These are phyloP conservation scores for Grifola frondosa DNA, from an alignment of 1,284 basidiomycete genomes.

Conservation along the genomic window DNA sequence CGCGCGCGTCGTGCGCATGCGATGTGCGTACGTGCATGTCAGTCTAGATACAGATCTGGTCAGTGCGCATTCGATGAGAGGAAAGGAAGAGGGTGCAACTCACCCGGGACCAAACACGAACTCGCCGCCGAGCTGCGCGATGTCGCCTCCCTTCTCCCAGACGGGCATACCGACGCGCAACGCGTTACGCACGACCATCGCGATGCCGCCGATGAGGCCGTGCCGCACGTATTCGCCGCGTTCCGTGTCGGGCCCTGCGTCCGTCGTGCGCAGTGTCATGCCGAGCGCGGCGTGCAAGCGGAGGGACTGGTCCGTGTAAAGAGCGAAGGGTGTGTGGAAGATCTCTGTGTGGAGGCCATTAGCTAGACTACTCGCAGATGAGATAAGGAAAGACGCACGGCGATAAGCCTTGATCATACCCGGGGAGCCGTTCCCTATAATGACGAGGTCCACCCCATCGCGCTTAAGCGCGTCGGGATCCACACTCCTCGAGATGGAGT, in stretches of 20 bases:
- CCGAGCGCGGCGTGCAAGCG: slow-evolving; percentile 73
- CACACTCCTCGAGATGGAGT: slow-evolving; percentile 56
- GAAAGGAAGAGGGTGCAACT: slow-evolving; percentile 25
- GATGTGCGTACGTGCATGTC: slow-evolving; percentile 63
- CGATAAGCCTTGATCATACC: slow-evolving; percentile 73
- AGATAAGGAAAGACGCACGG: slow-evolving; percentile 36
- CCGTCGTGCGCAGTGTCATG: slow-evolving; percentile 59
- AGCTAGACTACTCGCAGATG: slow-evolving; percentile 6
- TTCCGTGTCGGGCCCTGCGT: slow-evolving; percentile 46
- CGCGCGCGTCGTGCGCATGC: slow-evolving; percentile 68
- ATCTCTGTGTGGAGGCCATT: slow-evolving; percentile 39
- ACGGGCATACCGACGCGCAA: slow-evolving; percentile 73
- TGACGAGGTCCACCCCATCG: slow-evolving; percentile 57
- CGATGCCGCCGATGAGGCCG: slow-evolving; percentile 61
- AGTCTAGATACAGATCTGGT: too few relatives aligned
- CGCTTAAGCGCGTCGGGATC: slow-evolving; percentile 53
- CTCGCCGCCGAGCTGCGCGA: slow-evolving; percentile 82
- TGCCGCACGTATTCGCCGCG: slow-evolving; percentile 66
- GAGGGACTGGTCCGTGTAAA: slow-evolving; percentile 80
- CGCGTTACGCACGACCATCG: slow-evolving; percentile 68
- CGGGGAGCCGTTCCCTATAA: slow-evolving; percentile 79
- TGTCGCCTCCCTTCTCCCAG: slow-evolving; percentile 77
- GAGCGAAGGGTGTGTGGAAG: slow-evolving; percentile 55
- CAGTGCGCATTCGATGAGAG: slow-evolving; percentile 6
- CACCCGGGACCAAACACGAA: slow-evolving; percentile 83